A percentile compares a stretch with the other conserved stretches of the same genome.
Evolutionary conservation across 2,329 filamentous ascomycete genomes (phyloP).

Genomic region (Colletotrichum chlorophyti): DNA sequence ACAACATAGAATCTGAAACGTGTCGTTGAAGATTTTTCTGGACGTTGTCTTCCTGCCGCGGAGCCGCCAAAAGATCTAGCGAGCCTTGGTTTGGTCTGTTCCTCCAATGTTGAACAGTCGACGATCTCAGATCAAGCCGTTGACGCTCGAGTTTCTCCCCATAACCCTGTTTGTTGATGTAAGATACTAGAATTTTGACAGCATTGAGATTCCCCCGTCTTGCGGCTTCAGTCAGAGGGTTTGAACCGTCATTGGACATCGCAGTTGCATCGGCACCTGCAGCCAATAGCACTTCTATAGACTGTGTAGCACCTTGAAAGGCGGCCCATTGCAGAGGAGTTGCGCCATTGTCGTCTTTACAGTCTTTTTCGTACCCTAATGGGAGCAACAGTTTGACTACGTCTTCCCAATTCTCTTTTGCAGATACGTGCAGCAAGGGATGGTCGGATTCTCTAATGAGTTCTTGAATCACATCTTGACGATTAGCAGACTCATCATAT

Average conservation of each 20-base stretch:
- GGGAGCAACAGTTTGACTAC: not conserved
- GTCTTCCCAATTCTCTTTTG: not conserved
- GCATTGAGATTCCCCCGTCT: not conserved
- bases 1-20: not conserved
- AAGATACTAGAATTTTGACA: not conserved
- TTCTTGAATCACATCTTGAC: not conserved
- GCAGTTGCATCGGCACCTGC: not conserved
- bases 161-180: too few species aligned
- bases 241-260: not conserved
- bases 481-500: not conserved
- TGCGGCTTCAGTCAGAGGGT: not conserved
- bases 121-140: too few species aligned
- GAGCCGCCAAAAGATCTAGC: too few species aligned
- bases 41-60: too few species aligned
- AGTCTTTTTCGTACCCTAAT: not conserved
- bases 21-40: too few species aligned
- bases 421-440: not conserved
- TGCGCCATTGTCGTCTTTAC: not conserved
- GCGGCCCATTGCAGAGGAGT: not conserved
- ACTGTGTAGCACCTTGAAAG: not conserved
- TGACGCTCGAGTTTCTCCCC: too few species aligned
- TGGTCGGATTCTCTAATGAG: not conserved
- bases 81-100: too few species aligned
- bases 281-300: not conserved
- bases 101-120: too few species aligned